Percentiles rank a stretch among this genome's conserved stretches.
Conservation (phyloP, 352 stramenopile genomes). For the Globisporangium megalacanthum region DNA sequence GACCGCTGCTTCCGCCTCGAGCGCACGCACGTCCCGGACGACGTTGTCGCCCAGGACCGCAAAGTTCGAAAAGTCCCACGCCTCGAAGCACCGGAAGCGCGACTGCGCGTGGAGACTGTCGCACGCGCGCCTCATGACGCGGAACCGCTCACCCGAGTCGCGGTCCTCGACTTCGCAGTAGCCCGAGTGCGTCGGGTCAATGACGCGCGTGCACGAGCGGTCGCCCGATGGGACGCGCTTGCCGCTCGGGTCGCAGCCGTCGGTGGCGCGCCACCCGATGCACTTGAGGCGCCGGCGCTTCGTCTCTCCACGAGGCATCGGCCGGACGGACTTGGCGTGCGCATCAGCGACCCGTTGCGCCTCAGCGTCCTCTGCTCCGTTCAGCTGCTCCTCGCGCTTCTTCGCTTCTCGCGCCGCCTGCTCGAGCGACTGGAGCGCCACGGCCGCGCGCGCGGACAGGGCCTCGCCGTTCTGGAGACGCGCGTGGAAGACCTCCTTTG, state of each 20-base stretch:
- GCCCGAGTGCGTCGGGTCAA: conserved; percentile 13
- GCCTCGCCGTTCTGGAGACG: conserved; percentile 1
- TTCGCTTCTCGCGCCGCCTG: conserved; percentile 3
- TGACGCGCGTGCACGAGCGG: conserved; percentile 14
- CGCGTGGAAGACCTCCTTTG: conserved; percentile 11
- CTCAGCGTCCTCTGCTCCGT: conserved; percentile 10
- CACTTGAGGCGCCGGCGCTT: conserved; percentile 16
- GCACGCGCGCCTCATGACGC: conserved; percentile 16
- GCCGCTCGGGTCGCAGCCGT: conserved; percentile 18
- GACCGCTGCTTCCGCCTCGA: background rate
- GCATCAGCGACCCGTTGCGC: conserved; percentile 15
- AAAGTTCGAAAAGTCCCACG: conserved; percentile 19
- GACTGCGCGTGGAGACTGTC: conserved; percentile 10
- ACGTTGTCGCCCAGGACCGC: conserved; percentile 16
- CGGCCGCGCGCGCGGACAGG: background rate
- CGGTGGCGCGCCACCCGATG: conserved; percentile 23
- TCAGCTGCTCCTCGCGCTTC: conserved; percentile 3
- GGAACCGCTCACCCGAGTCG: conserved; percentile 16
- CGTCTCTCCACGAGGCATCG: conserved; percentile 16
- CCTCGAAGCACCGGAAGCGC: conserved; percentile 18
- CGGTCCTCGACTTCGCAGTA: conserved; percentile 27
- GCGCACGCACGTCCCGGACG: background rate
- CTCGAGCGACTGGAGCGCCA: conserved; percentile 3
- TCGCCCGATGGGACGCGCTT: conserved; percentile 14
- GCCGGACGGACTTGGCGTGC: conserved; percentile 21